These are phyloP conservation scores for Metschnikowia picachoensis DNA, from an alignment of 805 yeast species.

Conservation along the genomic window DNA sequence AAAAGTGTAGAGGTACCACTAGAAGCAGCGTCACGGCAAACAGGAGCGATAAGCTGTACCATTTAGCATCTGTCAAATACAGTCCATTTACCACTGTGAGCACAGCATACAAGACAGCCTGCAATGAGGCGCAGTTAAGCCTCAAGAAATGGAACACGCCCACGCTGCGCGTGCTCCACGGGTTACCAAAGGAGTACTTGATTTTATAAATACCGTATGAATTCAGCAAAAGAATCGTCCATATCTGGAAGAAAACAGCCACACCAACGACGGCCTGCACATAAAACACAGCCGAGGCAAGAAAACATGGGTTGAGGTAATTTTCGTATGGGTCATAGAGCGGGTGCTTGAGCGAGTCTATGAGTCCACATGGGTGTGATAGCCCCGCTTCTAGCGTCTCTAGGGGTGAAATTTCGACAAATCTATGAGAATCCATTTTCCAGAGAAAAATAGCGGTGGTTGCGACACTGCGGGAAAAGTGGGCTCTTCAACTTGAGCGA, in stretches of 20 bases:
- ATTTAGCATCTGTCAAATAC: not conserved
- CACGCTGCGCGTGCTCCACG: slow-evolving; percentile 15
- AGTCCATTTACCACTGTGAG: slow-evolving; percentile 10
- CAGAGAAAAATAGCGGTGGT: not conserved
- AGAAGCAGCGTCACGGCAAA: slow-evolving; percentile 9
- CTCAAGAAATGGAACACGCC: slow-evolving; percentile 15
- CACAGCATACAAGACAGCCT: slow-evolving; percentile 13
- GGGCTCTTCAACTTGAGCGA: too few relatives aligned
- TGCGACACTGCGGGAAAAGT: too few relatives aligned
- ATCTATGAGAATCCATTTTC: slow-evolving; percentile 3
- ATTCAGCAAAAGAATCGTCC: slow-evolving; percentile 16
- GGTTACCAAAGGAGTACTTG: slow-evolving; percentile 23
- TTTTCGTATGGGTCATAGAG: slow-evolving; percentile 23
- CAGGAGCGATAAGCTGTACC: slow-evolving; percentile 8
- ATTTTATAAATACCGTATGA: slow-evolving; percentile 20
- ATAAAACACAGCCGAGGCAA: slow-evolving; percentile 13
- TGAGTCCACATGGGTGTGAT: slow-evolving; percentile 6
- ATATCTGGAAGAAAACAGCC: slow-evolving; percentile 16
- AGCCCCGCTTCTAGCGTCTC: not conserved
- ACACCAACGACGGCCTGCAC: slow-evolving; percentile 14
- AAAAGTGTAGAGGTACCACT: slow-evolving; percentile 22
- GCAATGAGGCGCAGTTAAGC: slow-evolving; percentile 15
- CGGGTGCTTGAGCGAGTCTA: slow-evolving; percentile 17
- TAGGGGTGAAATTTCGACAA: slow-evolving; percentile 1
- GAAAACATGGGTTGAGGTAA: slow-evolving; percentile 29